phyloP scores from a whole-genome alignment of 2,329 filamentous ascomycete genomes.

The Aureobasidium sp. region DNA sequence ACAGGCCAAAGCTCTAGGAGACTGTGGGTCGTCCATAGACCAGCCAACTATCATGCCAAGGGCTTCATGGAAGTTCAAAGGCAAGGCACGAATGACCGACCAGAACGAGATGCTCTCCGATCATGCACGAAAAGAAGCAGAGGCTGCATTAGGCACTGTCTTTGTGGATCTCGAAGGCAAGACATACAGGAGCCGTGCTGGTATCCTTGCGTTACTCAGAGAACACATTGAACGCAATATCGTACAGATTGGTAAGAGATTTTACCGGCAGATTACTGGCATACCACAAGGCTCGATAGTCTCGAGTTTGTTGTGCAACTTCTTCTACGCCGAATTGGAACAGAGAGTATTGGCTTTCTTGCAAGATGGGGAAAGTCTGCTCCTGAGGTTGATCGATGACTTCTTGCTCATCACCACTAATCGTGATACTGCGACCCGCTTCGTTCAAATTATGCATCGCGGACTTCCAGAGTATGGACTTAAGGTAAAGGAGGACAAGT shows the following conservation, averaged over 20 bases:
- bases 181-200: constrained; percentile 48
- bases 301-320: constrained; percentile 82
- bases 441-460: constrained; percentile 72
- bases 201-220: constrained; percentile 62
- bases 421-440: constrained; percentile 57
- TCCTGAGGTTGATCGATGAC: constrained; percentile 84
- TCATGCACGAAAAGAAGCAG: constrained; percentile 22
- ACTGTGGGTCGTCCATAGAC: constrained; percentile 25
- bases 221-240: constrained; percentile 82
- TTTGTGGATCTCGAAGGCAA: constrained; percentile 66
- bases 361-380: constrained; percentile 49
- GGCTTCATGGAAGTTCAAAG: constrained; percentile 35
- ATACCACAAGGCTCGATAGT: constrained; percentile 92
- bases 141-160: constrained; percentile 55
- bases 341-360: constrained; percentile 58
- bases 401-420: constrained; percentile 81
- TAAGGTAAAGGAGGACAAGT: constrained; percentile 68
- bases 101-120: constrained; percentile 27
- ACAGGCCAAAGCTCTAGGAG: constrained; percentile 53
- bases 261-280: constrained; percentile 77
- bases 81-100: constrained; percentile 31
- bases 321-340: constrained; percentile 91
- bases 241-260: constrained; percentile 80
- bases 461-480: constrained; percentile 78
- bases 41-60: constrained; percentile 29